Conservation (phyloP, 352 stramenopile species). For the Pythium phragmiticola region DNA sequence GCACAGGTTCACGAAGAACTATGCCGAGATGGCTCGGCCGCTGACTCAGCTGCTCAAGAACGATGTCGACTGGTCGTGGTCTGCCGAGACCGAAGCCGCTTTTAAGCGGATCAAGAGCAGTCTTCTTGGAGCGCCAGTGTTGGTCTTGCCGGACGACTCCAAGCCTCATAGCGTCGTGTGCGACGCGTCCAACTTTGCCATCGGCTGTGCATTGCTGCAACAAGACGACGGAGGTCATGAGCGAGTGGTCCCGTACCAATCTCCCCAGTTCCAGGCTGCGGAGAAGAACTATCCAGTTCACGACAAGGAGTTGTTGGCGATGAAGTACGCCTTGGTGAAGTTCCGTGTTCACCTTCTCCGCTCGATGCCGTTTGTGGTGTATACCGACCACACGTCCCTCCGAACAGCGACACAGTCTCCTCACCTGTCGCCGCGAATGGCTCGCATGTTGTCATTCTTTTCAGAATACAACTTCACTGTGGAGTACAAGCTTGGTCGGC, state of each 20-base stretch:
- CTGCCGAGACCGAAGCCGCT: not conserved
- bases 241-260: too few relatives aligned
- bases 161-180: not conserved
- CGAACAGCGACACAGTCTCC: not conserved
- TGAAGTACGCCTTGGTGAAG: too few relatives aligned
- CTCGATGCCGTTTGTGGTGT: not conserved
- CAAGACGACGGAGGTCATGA: too few relatives aligned
- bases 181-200: too few relatives aligned
- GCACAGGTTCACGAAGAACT: not conserved
- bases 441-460: slow-evolving; percentile 8
- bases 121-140: not conserved
- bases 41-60: not conserved
- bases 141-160: not conserved
- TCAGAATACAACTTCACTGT: slow-evolving; percentile 11
- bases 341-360: not conserved
- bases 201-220: too few relatives aligned
- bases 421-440: not conserved
- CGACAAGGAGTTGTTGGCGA: too few relatives aligned
- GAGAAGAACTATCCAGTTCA: too few relatives aligned
- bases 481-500: not conserved
- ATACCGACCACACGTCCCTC: not conserved
- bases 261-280: too few relatives aligned
- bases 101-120: not conserved
- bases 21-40: not conserved
- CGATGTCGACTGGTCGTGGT: not conserved